Evolutionary conservation across 129 eudicot genomes (phyloP).

Genomic region (Flaveria ramosissima): DNA sequence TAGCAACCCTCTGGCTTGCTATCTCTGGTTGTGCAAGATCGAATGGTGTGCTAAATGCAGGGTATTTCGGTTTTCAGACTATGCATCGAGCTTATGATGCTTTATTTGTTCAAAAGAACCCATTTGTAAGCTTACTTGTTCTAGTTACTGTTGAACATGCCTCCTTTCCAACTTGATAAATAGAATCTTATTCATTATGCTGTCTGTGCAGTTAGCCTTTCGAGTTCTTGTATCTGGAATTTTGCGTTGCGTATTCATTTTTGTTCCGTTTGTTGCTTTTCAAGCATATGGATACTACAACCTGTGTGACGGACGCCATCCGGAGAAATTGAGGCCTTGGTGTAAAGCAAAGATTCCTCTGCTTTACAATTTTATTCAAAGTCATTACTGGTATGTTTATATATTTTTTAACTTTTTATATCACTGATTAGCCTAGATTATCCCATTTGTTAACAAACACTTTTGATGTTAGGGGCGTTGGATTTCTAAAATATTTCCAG

Average conservation of each 20-base stretch:
- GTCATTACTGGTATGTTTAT: constrained; percentile 79
- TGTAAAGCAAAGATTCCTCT: constrained; percentile 77
- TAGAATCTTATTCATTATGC: background rate
- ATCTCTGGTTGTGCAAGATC: constrained; percentile 90
- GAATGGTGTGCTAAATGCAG: constrained; percentile 93
- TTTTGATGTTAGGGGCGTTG: constrained; percentile 74
- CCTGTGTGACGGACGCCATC: constrained; percentile 52
- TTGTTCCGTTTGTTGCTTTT: constrained; percentile 64
- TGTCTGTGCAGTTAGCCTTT: constrained; percentile 55
- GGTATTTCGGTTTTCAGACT: constrained; percentile 72
- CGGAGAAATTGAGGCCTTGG: constrained; percentile 74
- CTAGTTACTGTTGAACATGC: background rate
- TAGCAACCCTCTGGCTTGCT: constrained; percentile 64
- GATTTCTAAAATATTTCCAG: constrained; percentile 81
- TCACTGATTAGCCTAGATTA: background rate
- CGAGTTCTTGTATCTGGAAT: constrained; percentile 63
- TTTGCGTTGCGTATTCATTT: constrained; percentile 54
- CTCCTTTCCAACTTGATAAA: background rate
- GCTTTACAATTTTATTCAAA: constrained; percentile 80
- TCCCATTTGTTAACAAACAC: background rate
- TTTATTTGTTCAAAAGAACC: constrained; percentile 40
- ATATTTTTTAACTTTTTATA: background rate
- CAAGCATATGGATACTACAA: constrained; percentile 94
- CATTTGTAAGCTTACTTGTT: constrained; percentile 48
- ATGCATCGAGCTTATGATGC: constrained; percentile 75